Conservation (phyloP, 306 rosid genomes). For the Coriaria nepalensis region DNA sequence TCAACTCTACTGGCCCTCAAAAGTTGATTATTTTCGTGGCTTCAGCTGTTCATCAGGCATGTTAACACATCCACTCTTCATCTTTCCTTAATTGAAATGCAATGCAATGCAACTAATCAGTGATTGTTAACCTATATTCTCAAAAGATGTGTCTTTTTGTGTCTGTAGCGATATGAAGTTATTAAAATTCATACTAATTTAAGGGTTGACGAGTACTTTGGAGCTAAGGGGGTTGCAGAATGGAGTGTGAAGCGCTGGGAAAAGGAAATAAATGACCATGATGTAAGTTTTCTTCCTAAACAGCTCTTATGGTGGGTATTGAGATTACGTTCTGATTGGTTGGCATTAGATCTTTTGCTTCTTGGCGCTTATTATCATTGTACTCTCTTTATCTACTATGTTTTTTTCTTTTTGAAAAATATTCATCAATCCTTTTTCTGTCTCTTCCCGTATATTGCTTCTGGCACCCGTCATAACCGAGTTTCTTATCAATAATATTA, state of each 20-base stretch:
- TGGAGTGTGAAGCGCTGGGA: slow-evolving; percentile 67
- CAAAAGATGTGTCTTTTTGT: slow-evolving; percentile 8
- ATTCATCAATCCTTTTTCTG: slow-evolving; percentile 6
- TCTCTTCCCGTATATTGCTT: background rate
- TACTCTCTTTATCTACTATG: background rate
- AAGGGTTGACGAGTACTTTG: slow-evolving; percentile 60
- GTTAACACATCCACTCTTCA: background rate
- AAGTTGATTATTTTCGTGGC: slow-evolving; percentile 59
- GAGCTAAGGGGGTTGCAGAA: slow-evolving; percentile 70
- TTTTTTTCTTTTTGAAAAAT: slow-evolving; percentile 6
- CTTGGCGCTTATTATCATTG: slow-evolving; percentile 1
- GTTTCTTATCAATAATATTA: background rate
- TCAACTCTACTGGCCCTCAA: slow-evolving; percentile 26
- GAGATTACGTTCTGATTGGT: background rate
- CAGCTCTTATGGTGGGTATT: slow-evolving; percentile 5
- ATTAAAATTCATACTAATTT: slow-evolving; percentile 35
- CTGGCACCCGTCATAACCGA: background rate
- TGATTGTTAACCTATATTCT: too few relatives aligned
- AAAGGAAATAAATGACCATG: slow-evolving; percentile 40
- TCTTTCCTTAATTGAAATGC: slow-evolving; percentile 3
- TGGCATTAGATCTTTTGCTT: slow-evolving; percentile 6
- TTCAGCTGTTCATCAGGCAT: slow-evolving; percentile 81
- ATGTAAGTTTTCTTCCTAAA: slow-evolving; percentile 35
- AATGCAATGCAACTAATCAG: background rate
- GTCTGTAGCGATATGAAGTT: slow-evolving; percentile 57